Conservation (phyloP, 768 basidiomycete genomes). For the Kondoa malvinella region DNA sequence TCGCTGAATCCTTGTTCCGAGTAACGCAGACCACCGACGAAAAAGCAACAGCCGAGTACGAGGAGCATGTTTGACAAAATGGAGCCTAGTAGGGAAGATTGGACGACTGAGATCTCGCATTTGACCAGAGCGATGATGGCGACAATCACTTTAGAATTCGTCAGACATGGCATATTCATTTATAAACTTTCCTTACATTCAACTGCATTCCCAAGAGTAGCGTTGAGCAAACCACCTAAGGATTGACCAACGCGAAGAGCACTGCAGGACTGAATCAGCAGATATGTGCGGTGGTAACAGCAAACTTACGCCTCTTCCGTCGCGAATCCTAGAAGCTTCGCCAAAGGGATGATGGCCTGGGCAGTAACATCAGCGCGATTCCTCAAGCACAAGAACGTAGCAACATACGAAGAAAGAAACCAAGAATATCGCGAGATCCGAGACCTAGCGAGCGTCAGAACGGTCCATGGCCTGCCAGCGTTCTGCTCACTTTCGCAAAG, state of each 20-base stretch:
- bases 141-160: neutral
- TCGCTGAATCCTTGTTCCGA: constrained; percentile 14
- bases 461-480: too few relatives aligned
- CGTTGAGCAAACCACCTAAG: constrained; percentile 47
- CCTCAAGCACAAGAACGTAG: constrained; percentile 2
- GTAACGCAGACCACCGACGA: constrained; percentile 7
- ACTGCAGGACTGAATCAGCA: constrained; percentile 11
- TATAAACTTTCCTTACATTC: too few relatives aligned
- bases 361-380: neutral
- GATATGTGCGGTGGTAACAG: constrained; percentile 39
- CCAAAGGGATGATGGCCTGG: constrained; percentile 52
- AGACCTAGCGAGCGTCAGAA: neutral
- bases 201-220: constrained; percentile 38
- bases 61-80: constrained; percentile 62
- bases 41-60: constrained; percentile 52
- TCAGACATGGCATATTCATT: constrained; percentile 14
- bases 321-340: constrained; percentile 65
- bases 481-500: constrained; percentile 16
- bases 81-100: constrained; percentile 62
- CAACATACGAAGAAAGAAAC: neutral
- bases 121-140: constrained; percentile 50
- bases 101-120: constrained; percentile 68
- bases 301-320: constrained; percentile 78
- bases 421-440: neutral
- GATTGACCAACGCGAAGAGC: constrained; percentile 2